phyloP scores from a whole-genome alignment of 1,284 basidiomycete species.

The Ganoderma sp. region DNA sequence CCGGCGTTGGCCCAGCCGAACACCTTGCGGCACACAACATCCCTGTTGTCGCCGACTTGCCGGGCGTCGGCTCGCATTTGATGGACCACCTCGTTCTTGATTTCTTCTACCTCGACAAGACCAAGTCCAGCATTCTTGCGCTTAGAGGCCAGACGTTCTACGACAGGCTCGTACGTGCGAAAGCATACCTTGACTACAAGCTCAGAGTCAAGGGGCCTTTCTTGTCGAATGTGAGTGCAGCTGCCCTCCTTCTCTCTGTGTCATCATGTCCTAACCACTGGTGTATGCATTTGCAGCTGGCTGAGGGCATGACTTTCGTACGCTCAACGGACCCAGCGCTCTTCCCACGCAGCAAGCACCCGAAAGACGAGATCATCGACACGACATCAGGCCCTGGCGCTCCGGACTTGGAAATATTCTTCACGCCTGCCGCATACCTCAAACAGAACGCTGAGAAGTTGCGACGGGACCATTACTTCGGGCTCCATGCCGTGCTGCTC shows the following conservation, averaged over 20 bases:
- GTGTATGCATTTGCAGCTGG: not conserved
- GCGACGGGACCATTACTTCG: conserved; percentile 37
- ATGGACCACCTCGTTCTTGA: conserved; percentile 61
- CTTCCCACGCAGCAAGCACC: conserved; percentile 21
- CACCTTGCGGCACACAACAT: conserved; percentile 58
- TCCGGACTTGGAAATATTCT: conserved; percentile 67
- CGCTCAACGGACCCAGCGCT: not conserved
- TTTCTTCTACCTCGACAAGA: conserved; percentile 57
- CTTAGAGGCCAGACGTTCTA: conserved; percentile 44
- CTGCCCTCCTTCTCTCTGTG: conserved; percentile 58
- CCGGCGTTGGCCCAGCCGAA: conserved; percentile 67
- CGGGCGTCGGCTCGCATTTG: conserved; percentile 65
- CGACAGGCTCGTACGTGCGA: conserved; percentile 45
- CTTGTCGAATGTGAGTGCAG: conserved; percentile 59
- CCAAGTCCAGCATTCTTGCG: conserved; percentile 36
- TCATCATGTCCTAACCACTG: not conserved
- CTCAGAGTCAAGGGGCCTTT: conserved; percentile 48
- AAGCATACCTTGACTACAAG: conserved; percentile 51
- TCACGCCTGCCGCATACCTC: conserved; percentile 52
- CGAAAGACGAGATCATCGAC: conserved; percentile 47
- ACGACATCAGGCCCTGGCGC: conserved; percentile 58
- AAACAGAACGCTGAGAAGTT: conserved; percentile 31
- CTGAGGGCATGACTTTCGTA: not conserved
- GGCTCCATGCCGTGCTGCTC: conserved; percentile 40
- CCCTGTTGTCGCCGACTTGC: conserved; percentile 56